Evolutionary conservation across 495 filamentous ascomycete species (phyloP), one percentile per base, ranked within the genome.

Genomic region (Chaetomidium leptoderma): DNA sequence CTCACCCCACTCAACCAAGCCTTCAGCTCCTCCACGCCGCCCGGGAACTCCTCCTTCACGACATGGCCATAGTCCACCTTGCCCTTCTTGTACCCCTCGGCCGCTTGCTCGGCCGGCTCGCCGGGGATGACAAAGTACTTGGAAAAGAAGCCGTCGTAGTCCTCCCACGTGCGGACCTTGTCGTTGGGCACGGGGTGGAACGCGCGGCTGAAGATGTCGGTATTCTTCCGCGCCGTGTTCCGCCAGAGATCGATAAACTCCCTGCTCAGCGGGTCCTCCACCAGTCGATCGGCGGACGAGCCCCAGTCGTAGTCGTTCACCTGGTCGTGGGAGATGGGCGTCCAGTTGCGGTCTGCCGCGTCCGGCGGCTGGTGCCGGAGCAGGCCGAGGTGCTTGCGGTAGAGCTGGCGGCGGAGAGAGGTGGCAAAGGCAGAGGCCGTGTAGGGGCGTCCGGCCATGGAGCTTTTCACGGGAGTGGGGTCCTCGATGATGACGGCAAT

Each of bases 141-240:
- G 50, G 66, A 70, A 64, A 88, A 96, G 74, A 89, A 96, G 23
- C 84, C 76, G 32, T 95, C 86, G 72, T 97, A 97, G 30, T 91
- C 77, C 36, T 83, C 81, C 92, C 92, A 97, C 61, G 81, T 92
- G 48, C 81, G 78, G 9, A 95, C 87, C 3, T 63, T 69, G 68
- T 97, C 91, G 68, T 90, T 83, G 0, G 92, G 92, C 6, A 97
- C 90, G 0, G 83, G 76, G 68, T 96, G 92, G 81, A 97, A 97
- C 0, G 90, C 88, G 66, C 84, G 85, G 37, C 75, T 81, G 76
- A 95, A 96, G 29, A 88, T 84, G n/a, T 88, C 84, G 0, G 89
- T 96, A 76, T 97, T 97, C 14, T 74, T 82, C 26, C 73, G 74
- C 1, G 92, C 92, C 8, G 85, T 88, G 1, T 70, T 72, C 55